Conservation (phyloP, 768 basidiomycete species). For the Leucosporidium scottii region DNA sequence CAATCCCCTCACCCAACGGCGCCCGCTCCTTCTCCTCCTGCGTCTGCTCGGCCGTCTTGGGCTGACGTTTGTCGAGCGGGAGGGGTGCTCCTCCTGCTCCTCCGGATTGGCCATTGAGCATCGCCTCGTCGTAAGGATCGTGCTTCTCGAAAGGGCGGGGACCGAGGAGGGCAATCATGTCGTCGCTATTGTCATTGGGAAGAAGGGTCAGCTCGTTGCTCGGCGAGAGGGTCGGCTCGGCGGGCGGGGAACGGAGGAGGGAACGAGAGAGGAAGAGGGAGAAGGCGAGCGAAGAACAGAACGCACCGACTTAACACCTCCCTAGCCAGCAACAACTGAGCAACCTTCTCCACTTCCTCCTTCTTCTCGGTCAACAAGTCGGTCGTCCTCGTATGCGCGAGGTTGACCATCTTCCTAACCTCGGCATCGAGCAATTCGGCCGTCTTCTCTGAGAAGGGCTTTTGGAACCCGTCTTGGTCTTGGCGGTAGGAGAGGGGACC, state of each 20-base stretch:
- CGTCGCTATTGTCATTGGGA: constrained; percentile 7
- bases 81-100: background rate
- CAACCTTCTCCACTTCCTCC: constrained; percentile 88
- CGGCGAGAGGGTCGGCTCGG: background rate
- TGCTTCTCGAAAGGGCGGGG: constrained; percentile 36
- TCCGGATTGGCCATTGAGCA: background rate
- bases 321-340: constrained; percentile 79
- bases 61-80: background rate
- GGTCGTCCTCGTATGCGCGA: constrained; percentile 75
- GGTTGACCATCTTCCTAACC: constrained; percentile 91
- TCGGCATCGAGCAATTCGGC: constrained; percentile 84
- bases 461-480: constrained; percentile 80
- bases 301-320: constrained; percentile 75
- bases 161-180: constrained; percentile 37
- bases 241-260: no score
- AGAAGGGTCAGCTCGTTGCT: no score
- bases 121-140: constrained; percentile 8
- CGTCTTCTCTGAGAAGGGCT: constrained; percentile 97
- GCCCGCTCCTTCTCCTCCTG: constrained; percentile 36
- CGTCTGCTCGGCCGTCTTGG: background rate
- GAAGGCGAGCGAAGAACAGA: background rate
- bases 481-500: constrained; percentile 96
- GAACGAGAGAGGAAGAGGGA: background rate
- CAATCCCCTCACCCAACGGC: constrained; percentile 19
- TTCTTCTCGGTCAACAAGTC: constrained; percentile 71